Conservation (phyloP, 495 filamentous ascomycete species). For the Penicillium angulare region DNA sequence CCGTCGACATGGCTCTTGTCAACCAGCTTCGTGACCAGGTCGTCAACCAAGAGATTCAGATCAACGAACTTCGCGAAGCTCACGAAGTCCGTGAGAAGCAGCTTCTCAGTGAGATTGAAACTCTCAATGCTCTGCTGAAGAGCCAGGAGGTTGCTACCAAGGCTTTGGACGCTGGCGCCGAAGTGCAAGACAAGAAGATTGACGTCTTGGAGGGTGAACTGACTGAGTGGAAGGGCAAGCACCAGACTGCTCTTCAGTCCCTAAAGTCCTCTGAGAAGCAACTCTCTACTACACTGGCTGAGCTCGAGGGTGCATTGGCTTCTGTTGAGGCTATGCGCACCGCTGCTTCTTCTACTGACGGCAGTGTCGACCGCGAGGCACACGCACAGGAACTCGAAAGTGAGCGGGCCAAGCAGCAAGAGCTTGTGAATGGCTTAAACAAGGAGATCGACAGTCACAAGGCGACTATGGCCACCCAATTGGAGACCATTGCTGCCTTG, state of each 20-base stretch:
- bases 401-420: slow-evolving; percentile 59
- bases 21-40: slow-evolving; percentile 83
- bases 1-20: slow-evolving; percentile 92
- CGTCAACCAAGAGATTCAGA: slow-evolving; percentile 77
- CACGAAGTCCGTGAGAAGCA: slow-evolving; percentile 73
- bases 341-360: slow-evolving; percentile 30
- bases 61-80: slow-evolving; percentile 68
- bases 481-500: slow-evolving; percentile 60
- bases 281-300: slow-evolving; percentile 66
- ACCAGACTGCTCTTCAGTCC: slow-evolving; percentile 65
- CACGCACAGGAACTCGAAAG: slow-evolving; percentile 46
- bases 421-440: slow-evolving; percentile 64
- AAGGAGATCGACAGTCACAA: slow-evolving; percentile 78
- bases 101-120: slow-evolving; percentile 65
- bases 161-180: slow-evolving; percentile 43
- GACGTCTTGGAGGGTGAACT: slow-evolving; percentile 73
- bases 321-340: slow-evolving; percentile 49
- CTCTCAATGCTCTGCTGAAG: slow-evolving; percentile 58
- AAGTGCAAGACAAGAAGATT: slow-evolving; percentile 62
- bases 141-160: slow-evolving; percentile 43
- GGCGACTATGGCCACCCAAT: slow-evolving; percentile 60
- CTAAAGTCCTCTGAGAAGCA: slow-evolving; percentile 72
- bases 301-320: slow-evolving; percentile 60
- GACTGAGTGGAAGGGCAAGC: slow-evolving; percentile 69
- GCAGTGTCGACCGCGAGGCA: slow-evolving; percentile 44